Base-by-base conservation (phyloP, 2,329 filamentous ascomycete genomes). In the Tolypocladium cylindrosporum region DNA sequence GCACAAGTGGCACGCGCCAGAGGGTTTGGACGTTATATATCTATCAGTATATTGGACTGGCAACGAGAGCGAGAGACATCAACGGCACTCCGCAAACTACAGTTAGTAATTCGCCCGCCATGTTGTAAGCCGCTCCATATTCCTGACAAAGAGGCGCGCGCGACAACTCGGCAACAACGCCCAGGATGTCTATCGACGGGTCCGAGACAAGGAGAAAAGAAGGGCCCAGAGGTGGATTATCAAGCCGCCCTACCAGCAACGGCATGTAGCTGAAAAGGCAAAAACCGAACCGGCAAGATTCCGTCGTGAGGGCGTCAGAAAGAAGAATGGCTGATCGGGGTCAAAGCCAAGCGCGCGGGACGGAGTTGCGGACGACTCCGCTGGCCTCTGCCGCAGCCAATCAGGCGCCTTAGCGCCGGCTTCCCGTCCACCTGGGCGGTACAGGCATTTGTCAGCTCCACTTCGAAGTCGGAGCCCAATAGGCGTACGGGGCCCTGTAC, bases 321-420 rank as follows among this genome's bases (percentile, higher is more conserved):
- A 19, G 14, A 8, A 27, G 48, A n/a, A 51, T 16, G 14, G 43
- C 45, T 19, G 3, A 11, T 31, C 45, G 45, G 6, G 43, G 24
- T n/a, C 45, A 19, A 9, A 31, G 27, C 48, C 31, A 36, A 34
- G 48, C 48, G 48, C 48, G 48, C 39, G 54, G 39, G 54, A 55
- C 40, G 54, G 54, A 24, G 54, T 21, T 21, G 40, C 27, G 14
- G 3, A 24, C 14, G 27, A 4, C 48, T 37, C 48, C 31, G 14
- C 48, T 4, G 11, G 3, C 1, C 5, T 50, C 6, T 19, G 31
- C 31, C 14, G 51, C 31, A 21, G 36, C 62, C 62, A 63, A 62
- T 62, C 55, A 57, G 14, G 11, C 5, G 13, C 43, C 40, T 60
- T 62, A 50, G 50, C 60, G 60, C 61, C 37, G 51, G 55, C 39